phyloP scores from a whole-genome alignment of 768 basidiomycete genomes.

The Lactarius evosmus region DNA sequence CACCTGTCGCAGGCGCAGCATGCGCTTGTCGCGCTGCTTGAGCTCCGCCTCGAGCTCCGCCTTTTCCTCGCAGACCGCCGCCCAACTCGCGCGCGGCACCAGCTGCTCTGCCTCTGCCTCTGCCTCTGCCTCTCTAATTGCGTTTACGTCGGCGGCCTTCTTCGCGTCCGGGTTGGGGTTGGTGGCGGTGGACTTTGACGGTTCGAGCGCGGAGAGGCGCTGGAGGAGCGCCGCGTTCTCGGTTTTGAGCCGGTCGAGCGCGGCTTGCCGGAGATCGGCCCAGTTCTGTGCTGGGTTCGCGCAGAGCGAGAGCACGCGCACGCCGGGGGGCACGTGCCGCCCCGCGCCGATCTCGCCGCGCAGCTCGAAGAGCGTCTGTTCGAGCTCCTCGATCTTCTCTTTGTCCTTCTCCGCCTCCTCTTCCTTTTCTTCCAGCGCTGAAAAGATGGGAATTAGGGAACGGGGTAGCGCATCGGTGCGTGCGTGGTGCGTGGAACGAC shows the following conservation, averaged over 20 bases:
- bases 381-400: slow-evolving; percentile 62
- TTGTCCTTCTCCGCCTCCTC: slow-evolving; percentile 39
- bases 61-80: slow-evolving; percentile 66
- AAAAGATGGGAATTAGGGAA: not conserved
- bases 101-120: slow-evolving; percentile 40
- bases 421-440: slow-evolving; percentile 47
- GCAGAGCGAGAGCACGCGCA: slow-evolving; percentile 61
- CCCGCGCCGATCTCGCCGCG: slow-evolving; percentile 74
- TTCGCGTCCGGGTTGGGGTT: slow-evolving; percentile 26
- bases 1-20: slow-evolving; percentile 80
- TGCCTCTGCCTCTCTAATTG: too few species aligned
- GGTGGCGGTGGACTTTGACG: slow-evolving; percentile 7
- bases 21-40: slow-evolving; percentile 76
- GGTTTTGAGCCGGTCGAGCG: slow-evolving; percentile 66
- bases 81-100: slow-evolving; percentile 79
- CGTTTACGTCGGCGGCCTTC: too few species aligned
- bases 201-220: slow-evolving; percentile 59
- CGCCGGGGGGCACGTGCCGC: slow-evolving; percentile 67
- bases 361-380: slow-evolving; percentile 76
- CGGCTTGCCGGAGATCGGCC: slow-evolving; percentile 69
- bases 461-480: not conserved
- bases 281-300: slow-evolving; percentile 86
- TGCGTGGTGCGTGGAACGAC: too few species aligned
- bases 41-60: slow-evolving; percentile 59
- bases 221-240: slow-evolving; percentile 85